Evolutionary conservation across 2,329 filamentous ascomycete species (phyloP).

Genomic region (Nigrospora sphaerica): DNA sequence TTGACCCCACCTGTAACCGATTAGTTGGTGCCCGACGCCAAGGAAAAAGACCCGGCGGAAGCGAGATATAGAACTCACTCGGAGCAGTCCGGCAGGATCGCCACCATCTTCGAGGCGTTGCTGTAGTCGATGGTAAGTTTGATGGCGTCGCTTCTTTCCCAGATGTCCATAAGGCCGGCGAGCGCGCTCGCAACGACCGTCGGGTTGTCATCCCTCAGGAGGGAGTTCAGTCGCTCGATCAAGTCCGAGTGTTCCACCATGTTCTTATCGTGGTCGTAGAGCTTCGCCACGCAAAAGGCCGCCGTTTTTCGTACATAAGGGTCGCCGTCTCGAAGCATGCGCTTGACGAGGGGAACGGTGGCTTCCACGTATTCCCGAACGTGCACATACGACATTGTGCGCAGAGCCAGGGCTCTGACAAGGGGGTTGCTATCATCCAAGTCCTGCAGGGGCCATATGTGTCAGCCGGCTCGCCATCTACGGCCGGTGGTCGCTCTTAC

Average conservation of each 20-base stretch:
- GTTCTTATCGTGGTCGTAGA: slow-evolving; percentile 91
- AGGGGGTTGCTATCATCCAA: slow-evolving; percentile 91
- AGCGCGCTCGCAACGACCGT: slow-evolving; percentile 94
- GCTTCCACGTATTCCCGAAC: slow-evolving; percentile 93
- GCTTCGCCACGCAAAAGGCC: slow-evolving; percentile 90
- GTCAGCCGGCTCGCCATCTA: slow-evolving; percentile 8
- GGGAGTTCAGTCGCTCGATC: slow-evolving; percentile 82
- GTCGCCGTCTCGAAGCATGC: slow-evolving; percentile 75
- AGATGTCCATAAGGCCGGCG: slow-evolving; percentile 91
- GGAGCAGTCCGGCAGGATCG: slow-evolving; percentile 92
- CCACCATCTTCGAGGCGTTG: slow-evolving; percentile 96
- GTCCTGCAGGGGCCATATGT: slow-evolving; percentile 51
- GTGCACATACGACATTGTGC: slow-evolving; percentile 96
- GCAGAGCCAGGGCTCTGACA: slow-evolving; percentile 82
- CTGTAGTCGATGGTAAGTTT: slow-evolving; percentile 96
- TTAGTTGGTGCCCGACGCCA: slow-evolving; percentile 2
- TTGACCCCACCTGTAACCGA: slow-evolving; percentile 75
- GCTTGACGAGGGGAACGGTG: slow-evolving; percentile 77
- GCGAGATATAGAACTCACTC: slow-evolving; percentile 55
- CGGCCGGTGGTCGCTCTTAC: slow-evolving; percentile 36
- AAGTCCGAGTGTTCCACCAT: slow-evolving; percentile 87
- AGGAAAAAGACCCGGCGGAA: not conserved
- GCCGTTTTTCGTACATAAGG: slow-evolving; percentile 98
- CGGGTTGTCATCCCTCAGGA: slow-evolving; percentile 92
- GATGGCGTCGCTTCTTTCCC: slow-evolving; percentile 95